Base-by-base conservation (phyloP, 225 moss, liverwort and hornwort species). In the Lunularia cruciata region DNA sequence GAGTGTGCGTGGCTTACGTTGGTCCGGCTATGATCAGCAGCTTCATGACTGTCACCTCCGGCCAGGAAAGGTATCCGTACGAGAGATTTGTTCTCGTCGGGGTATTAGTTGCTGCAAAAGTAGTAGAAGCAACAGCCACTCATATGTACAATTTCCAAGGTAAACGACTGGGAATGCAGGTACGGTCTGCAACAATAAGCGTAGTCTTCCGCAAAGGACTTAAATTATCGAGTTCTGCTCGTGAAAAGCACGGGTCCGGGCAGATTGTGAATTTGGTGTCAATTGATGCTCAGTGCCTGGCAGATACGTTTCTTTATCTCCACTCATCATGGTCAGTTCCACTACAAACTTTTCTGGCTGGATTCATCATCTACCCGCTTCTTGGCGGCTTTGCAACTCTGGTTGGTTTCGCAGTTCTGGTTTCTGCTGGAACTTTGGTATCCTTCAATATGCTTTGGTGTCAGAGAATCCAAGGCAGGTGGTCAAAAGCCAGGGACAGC, bases 291-390 rank as follows among this genome's bases (percentile, higher is more conserved):
- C 89, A 94, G 69, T 74, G 75, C 23, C 47, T 91, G 8, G 84
- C 81, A 31, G 87, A 89, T 63, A 68, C 77, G 32, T 47, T 46
- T 49, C 72, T 83, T 34, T 87, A 82, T 56, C 74, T 91, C 35
- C 83, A 94, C 82, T 81, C 85, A 26, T 70, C 86, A 10, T 94
- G 91, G 94, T 81, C 87, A 46, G 73, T 91, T n/a, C 94, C 94
- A 0, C 61, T 85, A 9, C 83, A 89, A 47, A 78, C 88, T 22
- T 11, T 80, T 34, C 60, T 89, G 48, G 85, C 83, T 5, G 81
- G 84, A 14, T 35, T 70, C 15, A 78, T 88, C 45, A 53, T 94
- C 14, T 94, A 85, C 54, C 78, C 2, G 48, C 81, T 83, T 72
- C 79, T 87, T 2, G 75, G 82, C 9, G 14, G 49, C 15, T n/a